A percentile compares a stretch with the other conserved stretches of the same genome.
These are phyloP conservation scores for Mycosarcoma maydis DNA, from an alignment of 1,284 basidiomycete genomes.

Conservation along the genomic window DNA sequence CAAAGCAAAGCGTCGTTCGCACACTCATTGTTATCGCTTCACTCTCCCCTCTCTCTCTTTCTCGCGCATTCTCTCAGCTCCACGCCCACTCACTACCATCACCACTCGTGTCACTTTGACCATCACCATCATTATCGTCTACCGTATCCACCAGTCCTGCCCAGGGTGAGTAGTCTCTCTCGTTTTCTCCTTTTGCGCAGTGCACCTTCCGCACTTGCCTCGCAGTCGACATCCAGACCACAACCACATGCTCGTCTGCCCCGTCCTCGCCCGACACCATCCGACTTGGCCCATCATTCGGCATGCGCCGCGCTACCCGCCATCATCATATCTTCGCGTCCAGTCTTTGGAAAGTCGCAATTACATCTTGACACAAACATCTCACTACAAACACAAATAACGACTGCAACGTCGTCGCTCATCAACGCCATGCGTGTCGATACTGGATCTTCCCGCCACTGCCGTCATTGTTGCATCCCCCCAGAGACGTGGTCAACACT, in stretches of 20 bases:
- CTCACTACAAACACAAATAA: too few relatives aligned
- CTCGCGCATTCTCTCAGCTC: conserved; percentile 11
- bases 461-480: too few relatives aligned
- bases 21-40: background rate
- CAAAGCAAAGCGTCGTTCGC: too few relatives aligned
- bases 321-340: background rate
- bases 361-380: too few relatives aligned
- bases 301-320: background rate
- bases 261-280: conserved; percentile 5
- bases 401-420: too few relatives aligned
- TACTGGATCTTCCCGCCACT: too few relatives aligned
- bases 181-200: background rate
- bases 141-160: conserved; percentile 28
- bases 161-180: conserved; percentile 29
- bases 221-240: conserved; percentile 19
- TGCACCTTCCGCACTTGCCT: background rate
- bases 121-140: conserved; percentile 20
- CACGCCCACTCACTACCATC: conserved; percentile 21
- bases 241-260: background rate
- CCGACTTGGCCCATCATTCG: background rate
- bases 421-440: too few relatives aligned
- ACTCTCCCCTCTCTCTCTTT: background rate
- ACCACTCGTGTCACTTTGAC: conserved; percentile 29
- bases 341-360: too few relatives aligned
- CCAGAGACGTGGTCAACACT: too few relatives aligned